Base-by-base conservation (phyloP, 139 green algal genomes). In the Volvox reticuliferus region DNA sequence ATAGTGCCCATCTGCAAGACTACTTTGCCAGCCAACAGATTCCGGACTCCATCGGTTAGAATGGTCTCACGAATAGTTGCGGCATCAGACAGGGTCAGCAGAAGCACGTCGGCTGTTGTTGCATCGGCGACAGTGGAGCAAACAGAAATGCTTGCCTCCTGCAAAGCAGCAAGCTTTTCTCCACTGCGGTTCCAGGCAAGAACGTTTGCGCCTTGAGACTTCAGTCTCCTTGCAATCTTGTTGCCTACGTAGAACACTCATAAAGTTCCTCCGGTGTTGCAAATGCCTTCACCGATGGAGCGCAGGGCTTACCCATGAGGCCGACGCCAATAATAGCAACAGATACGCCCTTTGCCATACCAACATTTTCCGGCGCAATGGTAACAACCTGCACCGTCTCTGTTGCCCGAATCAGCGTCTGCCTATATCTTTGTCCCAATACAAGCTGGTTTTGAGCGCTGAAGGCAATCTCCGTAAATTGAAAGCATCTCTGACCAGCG, bases 1-100 rank as follows among this genome's bases (percentile, higher is more conserved):
- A 89, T 89, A 20, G 85, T 89, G 28, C 85, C 85, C 85, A 82
- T 82, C 37, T 89, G 85, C 44, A 89, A 71, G 16, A 89, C 69
- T 6, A 50, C 71, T 68, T 89, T 89, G 16, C 85, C 85, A 19
- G 17, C 6, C 37, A 89, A 50, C 44, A 89, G 44, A 14, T 28
- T 36, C 44, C 37, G 69, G 33, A 89, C 69, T 0, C 30, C 69
- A 20, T 89, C 85, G 18, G 26, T 21, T 17, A 89, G 68, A 14
- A 89, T 32, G 3, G 85, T 73, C 24, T 22, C 69, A 2, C 69
- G 37, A 22, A 89, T 89, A 30, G 85, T 89, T 19, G 69, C 85
- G 3, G 85, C 85, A 50, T 89, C 85, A 0, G 37, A 75, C 5
- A 89, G 85, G 32, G 85, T 82, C 28, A 89, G 85, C 85, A 89